Percentiles rank a stretch among this genome's conserved stretches.
phyloP scores from a whole-genome alignment of 129 eudicot genomes.

The Ambrosia artemisiifolia region DNA sequence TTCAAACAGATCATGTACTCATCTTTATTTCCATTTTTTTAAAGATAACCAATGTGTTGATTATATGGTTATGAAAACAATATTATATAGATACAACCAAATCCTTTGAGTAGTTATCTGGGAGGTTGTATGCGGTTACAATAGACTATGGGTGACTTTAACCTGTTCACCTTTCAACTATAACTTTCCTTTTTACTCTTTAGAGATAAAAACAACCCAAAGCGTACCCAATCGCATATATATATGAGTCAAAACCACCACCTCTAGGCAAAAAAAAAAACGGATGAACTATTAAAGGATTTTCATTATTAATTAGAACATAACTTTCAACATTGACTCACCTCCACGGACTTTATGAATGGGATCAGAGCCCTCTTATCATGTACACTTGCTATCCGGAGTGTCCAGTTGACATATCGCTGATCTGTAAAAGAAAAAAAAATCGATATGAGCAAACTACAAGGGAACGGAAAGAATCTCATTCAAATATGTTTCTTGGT shows the following conservation, averaged over 20 bases:
- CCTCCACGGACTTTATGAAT: slow-evolving; percentile 76
- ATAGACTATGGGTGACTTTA: not conserved
- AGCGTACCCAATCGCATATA: not conserved
- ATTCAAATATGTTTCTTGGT: not conserved
- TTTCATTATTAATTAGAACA: slow-evolving; percentile 1
- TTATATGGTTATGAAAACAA: not conserved
- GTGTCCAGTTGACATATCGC: slow-evolving; percentile 77
- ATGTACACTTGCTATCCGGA: slow-evolving; percentile 70
- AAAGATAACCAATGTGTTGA: not conserved
- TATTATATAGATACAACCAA: not conserved
- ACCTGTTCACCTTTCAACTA: not conserved
- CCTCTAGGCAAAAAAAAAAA: not conserved
- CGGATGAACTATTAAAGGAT: not conserved
- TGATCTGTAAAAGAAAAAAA: slow-evolving; percentile 43
- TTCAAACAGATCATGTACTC: not conserved
- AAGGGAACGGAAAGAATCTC: not conserved
- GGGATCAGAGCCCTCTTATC: slow-evolving; percentile 71
- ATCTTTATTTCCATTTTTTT: not conserved
- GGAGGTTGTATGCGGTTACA: not conserved
- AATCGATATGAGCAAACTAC: not conserved
- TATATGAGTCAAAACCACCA: not conserved
- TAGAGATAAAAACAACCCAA: not conserved
- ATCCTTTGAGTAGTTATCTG: not conserved
- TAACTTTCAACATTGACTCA: slow-evolving; percentile 22
- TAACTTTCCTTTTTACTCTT: not conserved